Evolutionary conservation across 768 basidiomycete species (phyloP), one percentile per base, ranked within the genome.

Genomic region (Mycena crocata): DNA sequence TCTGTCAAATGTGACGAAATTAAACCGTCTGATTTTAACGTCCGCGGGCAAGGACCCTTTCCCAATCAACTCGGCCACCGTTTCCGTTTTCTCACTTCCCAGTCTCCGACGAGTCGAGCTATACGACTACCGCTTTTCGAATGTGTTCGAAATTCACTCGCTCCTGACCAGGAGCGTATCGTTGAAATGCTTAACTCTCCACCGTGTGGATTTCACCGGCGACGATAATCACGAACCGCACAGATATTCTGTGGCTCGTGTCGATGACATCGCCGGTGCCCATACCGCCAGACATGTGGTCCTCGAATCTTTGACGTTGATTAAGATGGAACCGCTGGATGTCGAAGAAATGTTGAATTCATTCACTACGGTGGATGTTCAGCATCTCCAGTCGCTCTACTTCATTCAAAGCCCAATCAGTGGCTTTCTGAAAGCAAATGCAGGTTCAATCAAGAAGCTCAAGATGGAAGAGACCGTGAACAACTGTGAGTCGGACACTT

Each of bases 321-420:
- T 24, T 7, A 8, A 19, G 2, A n/a, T 23, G 49, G 8, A 10
- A 26, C 13, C 12, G 12, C 5, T 23, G 10, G 28, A 28, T 28
- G 32, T 50, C 12, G 14, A 37, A 21, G 1, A 10, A 31, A 50
- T 60, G 48, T 40, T 60, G 59, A 12, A 51, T 17, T 21, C 9
- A 0, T 60, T 60, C 39, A 51, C 59, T 15, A 51, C n/a, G 15
- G 49, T 51, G 14, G 49, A 60, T 34, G 42, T 60, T 30, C 30
- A 2, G 13, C 40, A 42, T 32, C 30, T 60, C 5, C 39, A 42
- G 12, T 42, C 30, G 17, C 49, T 60, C 1, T 40, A 48, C 30
- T 3, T 51, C 9, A 10, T 7, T 10, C 15, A 24, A 6, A 32
- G 39, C 15, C 39, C 49, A n/a, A 15, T 42, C n/a, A 30, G 17